Conservation (phyloP, 352 stramenopile genomes). For the Phytophthora citrophthora region DNA sequence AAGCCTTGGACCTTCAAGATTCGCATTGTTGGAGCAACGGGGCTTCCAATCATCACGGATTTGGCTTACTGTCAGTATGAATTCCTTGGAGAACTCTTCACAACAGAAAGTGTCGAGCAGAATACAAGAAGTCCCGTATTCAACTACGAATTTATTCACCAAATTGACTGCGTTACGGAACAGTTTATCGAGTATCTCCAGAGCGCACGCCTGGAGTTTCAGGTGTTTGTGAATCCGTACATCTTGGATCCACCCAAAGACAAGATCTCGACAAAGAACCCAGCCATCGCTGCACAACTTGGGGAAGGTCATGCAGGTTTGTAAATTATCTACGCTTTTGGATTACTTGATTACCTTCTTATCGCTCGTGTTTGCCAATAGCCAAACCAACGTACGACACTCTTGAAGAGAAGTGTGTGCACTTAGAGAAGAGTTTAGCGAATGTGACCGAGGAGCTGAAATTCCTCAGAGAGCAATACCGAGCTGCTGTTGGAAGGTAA, state of each 20-base stretch:
- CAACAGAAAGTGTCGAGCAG: conserved; percentile 91
- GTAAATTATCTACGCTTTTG: background rate
- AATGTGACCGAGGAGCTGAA: conserved; percentile 48
- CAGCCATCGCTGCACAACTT: conserved; percentile 71
- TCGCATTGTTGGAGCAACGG: conserved; percentile 81
- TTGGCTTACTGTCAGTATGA: conserved; percentile 94
- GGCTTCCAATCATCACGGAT: conserved; percentile 90
- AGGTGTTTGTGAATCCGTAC: conserved; percentile 91
- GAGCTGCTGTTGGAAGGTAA: conserved; percentile 56
- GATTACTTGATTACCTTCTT: too few species aligned
- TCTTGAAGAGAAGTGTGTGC: conserved; percentile 56
- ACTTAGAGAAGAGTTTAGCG: conserved; percentile 54
- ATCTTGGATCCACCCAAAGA: conserved; percentile 87
- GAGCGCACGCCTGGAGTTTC: conserved; percentile 81
- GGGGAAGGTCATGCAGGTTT: conserved; percentile 51
- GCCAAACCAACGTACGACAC: conserved; percentile 60
- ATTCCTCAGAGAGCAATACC: conserved; percentile 64
- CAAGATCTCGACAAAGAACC: conserved; percentile 79
- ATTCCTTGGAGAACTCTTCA: conserved; percentile 93
- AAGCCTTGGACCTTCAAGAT: conserved; percentile 93
- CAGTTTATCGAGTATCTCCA: conserved; percentile 90
- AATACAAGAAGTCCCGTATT: conserved; percentile 89
- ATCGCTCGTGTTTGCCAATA: conserved; percentile 5
- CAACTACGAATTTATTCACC: conserved; percentile 90
- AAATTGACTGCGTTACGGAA: conserved; percentile 86